Evolutionary conservation across 1,284 basidiomycete species (phyloP).

Genomic region (Sanguinoderma infundibulare): DNA sequence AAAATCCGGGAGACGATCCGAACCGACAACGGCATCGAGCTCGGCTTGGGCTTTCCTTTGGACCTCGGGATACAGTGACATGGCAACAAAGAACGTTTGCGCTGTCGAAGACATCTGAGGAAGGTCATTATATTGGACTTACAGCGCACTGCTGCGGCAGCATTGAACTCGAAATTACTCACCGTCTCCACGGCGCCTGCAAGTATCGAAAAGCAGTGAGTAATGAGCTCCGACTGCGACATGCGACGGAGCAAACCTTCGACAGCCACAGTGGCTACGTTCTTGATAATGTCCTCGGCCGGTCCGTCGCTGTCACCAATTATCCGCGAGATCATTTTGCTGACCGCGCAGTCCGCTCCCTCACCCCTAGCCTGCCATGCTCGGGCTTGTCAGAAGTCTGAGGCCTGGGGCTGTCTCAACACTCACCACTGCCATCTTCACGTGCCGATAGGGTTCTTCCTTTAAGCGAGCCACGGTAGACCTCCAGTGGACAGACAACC

Average conservation of each 20-base stretch:
- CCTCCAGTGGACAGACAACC: neutral
- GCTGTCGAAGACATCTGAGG: constrained; percentile 26
- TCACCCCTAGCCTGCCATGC: neutral
- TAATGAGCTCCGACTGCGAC: no score
- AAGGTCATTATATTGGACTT: neutral
- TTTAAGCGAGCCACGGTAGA: neutral
- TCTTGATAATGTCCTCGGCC: neutral
- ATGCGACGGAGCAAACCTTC: neutral
- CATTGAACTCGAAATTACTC: no score
- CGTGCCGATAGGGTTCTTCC: neutral
- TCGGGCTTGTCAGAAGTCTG: no score
- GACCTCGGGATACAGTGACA: constrained; percentile 40
- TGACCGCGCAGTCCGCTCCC: neutral
- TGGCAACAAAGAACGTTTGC: constrained; percentile 37
- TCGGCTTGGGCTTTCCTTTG: constrained; percentile 35
- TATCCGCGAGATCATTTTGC: neutral
- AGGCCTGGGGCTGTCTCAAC: neutral
- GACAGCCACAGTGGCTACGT: neutral
- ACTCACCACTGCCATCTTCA: neutral
- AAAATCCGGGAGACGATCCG: constrained; percentile 30
- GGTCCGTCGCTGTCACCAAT: neutral
- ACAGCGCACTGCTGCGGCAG: no score
- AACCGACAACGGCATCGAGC: constrained; percentile 31
- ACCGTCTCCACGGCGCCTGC: constrained; percentile 2
- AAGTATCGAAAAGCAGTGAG: no score